Conservation (phyloP, 2,329 filamentous ascomycete genomes). For the Allantophomopsis cytisporea region DNA sequence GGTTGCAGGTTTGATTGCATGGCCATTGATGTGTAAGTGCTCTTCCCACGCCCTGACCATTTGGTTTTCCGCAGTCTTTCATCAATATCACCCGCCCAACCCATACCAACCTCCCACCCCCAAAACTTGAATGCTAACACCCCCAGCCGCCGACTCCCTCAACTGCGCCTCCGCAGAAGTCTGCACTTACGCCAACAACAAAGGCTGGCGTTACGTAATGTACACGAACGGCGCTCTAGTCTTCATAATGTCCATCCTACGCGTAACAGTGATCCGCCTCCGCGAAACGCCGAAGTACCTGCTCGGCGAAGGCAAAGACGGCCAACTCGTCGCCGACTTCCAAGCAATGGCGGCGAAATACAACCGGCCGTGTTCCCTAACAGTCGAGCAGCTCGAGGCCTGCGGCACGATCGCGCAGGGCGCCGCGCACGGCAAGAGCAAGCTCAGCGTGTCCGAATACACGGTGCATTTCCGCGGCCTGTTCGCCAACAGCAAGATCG, state of each 20-base stretch:
- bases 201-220: slow-evolving; percentile 41
- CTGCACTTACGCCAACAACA: slow-evolving; percentile 35
- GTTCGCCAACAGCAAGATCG: slow-evolving; percentile 46
- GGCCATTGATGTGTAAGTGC: slow-evolving; percentile 11
- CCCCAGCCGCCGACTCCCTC: neutral
- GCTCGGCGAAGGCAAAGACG: slow-evolving; percentile 33
- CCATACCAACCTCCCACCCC: no score
- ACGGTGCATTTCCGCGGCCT: slow-evolving; percentile 46
- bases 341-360: slow-evolving; percentile 34
- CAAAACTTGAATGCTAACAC: neutral
- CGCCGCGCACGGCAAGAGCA: slow-evolving; percentile 11
- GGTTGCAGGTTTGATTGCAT: slow-evolving; percentile 15
- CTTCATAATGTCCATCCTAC: slow-evolving; percentile 31
- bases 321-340: slow-evolving; percentile 31
- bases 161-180: slow-evolving; percentile 3
- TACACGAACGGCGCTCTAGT: slow-evolving; percentile 35
- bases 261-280: slow-evolving; percentile 34
- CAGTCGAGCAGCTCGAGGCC: slow-evolving; percentile 27
- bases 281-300: slow-evolving; percentile 41
- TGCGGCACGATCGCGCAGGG: slow-evolving; percentile 19
- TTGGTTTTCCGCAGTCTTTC: neutral
- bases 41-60: neutral
- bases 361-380: slow-evolving; percentile 33
- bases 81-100: no score
- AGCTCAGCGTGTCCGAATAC: slow-evolving; percentile 17